Conservation (phyloP, 306 rosid genomes). For the Luffa acutangula region DNA sequence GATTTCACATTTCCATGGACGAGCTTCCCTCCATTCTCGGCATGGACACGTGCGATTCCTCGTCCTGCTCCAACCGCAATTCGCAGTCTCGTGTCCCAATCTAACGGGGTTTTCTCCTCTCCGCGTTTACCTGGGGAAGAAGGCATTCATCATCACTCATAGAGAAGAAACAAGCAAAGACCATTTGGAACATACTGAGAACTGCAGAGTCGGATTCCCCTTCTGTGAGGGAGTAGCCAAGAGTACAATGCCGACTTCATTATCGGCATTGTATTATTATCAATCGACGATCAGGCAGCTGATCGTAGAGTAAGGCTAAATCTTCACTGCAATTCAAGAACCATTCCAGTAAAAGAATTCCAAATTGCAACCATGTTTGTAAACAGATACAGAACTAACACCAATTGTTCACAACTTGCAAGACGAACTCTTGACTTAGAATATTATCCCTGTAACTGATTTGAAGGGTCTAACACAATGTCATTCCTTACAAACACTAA, state of each 20-base stretch:
- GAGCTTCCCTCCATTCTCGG: slow-evolving; percentile 61
- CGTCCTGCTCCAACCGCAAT: slow-evolving; percentile 78
- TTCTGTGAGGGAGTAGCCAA: too few relatives aligned
- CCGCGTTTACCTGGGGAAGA: slow-evolving; percentile 63
- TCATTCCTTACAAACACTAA: too few relatives aligned
- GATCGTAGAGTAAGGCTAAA: neutral
- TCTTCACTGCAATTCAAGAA: neutral
- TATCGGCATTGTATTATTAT: neutral
- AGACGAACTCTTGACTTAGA: neutral
- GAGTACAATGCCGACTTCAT: neutral
- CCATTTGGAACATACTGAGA: neutral
- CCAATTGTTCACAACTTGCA: neutral
- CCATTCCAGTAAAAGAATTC: neutral
- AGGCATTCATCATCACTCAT: neutral
- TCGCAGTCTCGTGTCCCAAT: slow-evolving; percentile 65
- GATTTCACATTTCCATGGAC: slow-evolving; percentile 78
- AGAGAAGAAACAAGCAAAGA: neutral
- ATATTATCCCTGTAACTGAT: neutral
- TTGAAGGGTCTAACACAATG: neutral
- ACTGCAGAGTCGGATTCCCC: neutral
- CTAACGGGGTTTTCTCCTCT: slow-evolving; percentile 55
- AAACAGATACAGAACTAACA: neutral
- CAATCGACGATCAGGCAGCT: neutral
- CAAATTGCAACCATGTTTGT: neutral
- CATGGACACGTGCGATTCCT: slow-evolving; percentile 65